Base-by-base conservation (phyloP, 176 grass and related monocot genomes). In the Raddia distichophylla region DNA sequence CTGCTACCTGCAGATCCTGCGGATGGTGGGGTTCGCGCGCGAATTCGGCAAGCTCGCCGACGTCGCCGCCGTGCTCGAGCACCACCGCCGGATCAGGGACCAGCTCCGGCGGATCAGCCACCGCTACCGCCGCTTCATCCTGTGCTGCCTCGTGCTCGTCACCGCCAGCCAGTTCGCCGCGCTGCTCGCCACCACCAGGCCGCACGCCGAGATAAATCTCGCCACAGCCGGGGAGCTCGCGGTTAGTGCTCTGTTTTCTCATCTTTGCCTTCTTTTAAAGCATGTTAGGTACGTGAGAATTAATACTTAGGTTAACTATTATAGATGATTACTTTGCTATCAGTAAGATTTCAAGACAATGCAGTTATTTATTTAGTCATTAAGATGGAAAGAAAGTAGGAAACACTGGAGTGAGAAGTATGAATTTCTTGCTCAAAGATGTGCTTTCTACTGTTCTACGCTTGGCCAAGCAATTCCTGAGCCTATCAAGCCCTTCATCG, bases 61-160 rank as follows among this genome's bases (percentile, higher is more conserved):
- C 53, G 92, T 94, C 61, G 86, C 84, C 48, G 22, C 54, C 73
- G 87, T 90, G 78, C 88, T 98, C 3, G 81, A 64, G 71, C 86
- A 94, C 62, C 95, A 94, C 69, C 67, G 93, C 4, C 49, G 84
- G 59, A 82, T 94, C 64, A 84, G 71, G 83, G 76, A 82, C 11
- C 95, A 98, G 65, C 92, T 98, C 34, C 80, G 81, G 8, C 55
- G 86, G 22, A 94, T 98, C 75, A 98, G 95, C 75, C 95, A 98
- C 77, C 43, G 86, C 0, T 94, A 94, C 82, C 88, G 92, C 0
- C 77, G 60, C 0, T 98, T 94, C 83, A 98, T 98, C 0, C 62
- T 98, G 16, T 76, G 50, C 53, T 80, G 81, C 54, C 73, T 94
- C 55, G 44, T 91, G 6, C 84, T 92, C 47, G 92, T 90, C 80